Conservation (phyloP, 148 eudicot genomes). For the Salicornia ramosissima region DNA sequence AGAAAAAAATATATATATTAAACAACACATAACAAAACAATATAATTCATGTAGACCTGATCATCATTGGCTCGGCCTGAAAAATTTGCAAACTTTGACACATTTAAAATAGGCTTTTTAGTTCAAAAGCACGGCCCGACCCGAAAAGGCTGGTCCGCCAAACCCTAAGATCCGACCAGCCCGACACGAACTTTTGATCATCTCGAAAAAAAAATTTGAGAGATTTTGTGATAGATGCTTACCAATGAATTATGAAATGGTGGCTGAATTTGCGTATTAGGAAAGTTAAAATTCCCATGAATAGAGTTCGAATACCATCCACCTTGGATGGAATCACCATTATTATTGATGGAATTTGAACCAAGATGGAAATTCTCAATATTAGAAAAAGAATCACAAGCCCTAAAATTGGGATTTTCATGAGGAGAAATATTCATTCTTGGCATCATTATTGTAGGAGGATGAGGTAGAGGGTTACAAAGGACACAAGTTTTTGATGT, state of each 20-base stretch:
- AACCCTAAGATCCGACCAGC: no score
- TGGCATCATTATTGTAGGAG: conserved; percentile 13
- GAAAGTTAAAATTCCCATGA: conserved; percentile 27
- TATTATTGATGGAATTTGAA: conserved; percentile 21
- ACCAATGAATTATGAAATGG: conserved; percentile 53
- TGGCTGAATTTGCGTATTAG: conserved; percentile 38
- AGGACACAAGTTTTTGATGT: conserved; percentile 25
- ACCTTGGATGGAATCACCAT: conserved; percentile 17
- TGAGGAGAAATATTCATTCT: conserved; percentile 20
- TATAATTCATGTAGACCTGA: no score
- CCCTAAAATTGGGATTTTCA: conserved; percentile 25
- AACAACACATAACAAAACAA: no score
- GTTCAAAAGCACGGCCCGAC: no score
- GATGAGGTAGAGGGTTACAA: conserved; percentile 29
- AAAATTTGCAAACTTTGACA: no score
- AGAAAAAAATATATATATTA: not conserved
- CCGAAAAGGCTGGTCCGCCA: no score
- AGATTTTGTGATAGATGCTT: no score
- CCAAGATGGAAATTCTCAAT: conserved; percentile 19
- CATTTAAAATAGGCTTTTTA: no score
- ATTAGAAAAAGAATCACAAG: conserved; percentile 24
- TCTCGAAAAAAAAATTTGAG: no score
- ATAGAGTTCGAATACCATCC: conserved; percentile 28
- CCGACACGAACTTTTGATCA: no score
- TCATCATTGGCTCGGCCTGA: no score